Evolutionary conservation across 306 rosid genomes (phyloP), one percentile per base, ranked within the genome.

Genomic region (Rubus parviflorus): DNA sequence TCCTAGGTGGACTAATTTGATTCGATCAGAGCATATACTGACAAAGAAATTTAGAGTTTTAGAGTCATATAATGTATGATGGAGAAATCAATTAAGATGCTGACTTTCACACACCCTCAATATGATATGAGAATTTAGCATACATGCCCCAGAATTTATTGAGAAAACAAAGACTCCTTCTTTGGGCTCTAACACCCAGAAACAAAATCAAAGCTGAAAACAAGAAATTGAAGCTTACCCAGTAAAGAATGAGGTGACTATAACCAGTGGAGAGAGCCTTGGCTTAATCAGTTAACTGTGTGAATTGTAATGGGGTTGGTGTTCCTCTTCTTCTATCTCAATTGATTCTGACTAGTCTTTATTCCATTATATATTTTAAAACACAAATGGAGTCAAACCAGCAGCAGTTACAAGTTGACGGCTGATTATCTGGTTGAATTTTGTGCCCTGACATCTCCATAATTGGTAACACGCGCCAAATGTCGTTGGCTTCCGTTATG

Each of bases 151-250:
- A 23, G 30, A 15, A 48, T 35, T 68, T 23, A 5, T 1, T 48
- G 15, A 35, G 51, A 51, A 17, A 30, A 4, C 0, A 35, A 17
- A 70, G 8, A 3, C 20, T 54, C 16, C 23, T 19, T 6, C 46
- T 20, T 11, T 40, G 19, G 42, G 9, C 4, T 37, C 30, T 40
- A 41, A 65, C 35, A 30, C 49, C 46, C 30, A 41, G 30, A 64
- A 17, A 65, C 37, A 73, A 20, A 56, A 22, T 25, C 7, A 58
- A 57, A 58, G 11, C 30, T 58, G 25, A 74, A 60, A 56, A 25
- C 56, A 60, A 11, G 77, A 25, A 45, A 57, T 8, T 73, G 68
- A 56, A 73, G 54, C 77, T 73, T 56, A 73, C 77, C 22, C 19
- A 8, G 67, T 3, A 74, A 43, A 41, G 38, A 72, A 72, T 9